Evolutionary conservation across 225 moss, liverwort and hornwort genomes (phyloP), one percentile per base, ranked within the genome.

Genomic region (Antitrichia curtipendula): DNA sequence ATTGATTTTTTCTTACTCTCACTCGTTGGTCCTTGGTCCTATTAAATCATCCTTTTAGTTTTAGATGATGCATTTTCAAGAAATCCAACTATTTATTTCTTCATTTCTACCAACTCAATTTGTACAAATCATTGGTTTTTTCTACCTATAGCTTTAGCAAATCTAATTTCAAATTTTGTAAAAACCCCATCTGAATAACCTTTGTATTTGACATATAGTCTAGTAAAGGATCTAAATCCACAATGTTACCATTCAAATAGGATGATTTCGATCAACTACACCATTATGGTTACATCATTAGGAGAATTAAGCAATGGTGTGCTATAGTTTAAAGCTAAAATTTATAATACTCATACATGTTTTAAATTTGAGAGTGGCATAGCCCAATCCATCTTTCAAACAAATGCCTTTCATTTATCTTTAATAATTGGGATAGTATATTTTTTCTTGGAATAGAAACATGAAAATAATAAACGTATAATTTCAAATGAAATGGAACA

Each of bases 101-200:
- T 63, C 19, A 19, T 36, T 36, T 65, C 65, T n/a, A n/a, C 11
- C 21, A 65, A 21, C 3, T 65, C n/a, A 65, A 11, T n/a, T 65
- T n/a, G n/a, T 65, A 65, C n/a, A 20, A 36, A 21, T 11, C 11
- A n/a, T 20, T n/a, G 11, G 21, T 65, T 21, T 11, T n/a, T 63
- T 3, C 1, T 0, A 1, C 65, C 3, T 3, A 6, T n/a, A 6
- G 11, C 65, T n/a, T 70, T 70, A 38, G 25, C 5, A 41, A 16
- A 9, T 41, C 8, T 7, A 34, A 71, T 41, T 71, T 70, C 40
- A 41, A 41, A 25, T 69, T 41, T 70, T 41, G 8, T 40, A 10
- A n/a, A 23, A 40, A 8, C 3, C 2, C 3, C 6, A 6, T 8
- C 1, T 38, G 0, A 41, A 70, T 14, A 41, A 38, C 0, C 24